Base-by-base conservation (phyloP, 495 filamentous ascomycete species). In the Lepraria neglecta region DNA sequence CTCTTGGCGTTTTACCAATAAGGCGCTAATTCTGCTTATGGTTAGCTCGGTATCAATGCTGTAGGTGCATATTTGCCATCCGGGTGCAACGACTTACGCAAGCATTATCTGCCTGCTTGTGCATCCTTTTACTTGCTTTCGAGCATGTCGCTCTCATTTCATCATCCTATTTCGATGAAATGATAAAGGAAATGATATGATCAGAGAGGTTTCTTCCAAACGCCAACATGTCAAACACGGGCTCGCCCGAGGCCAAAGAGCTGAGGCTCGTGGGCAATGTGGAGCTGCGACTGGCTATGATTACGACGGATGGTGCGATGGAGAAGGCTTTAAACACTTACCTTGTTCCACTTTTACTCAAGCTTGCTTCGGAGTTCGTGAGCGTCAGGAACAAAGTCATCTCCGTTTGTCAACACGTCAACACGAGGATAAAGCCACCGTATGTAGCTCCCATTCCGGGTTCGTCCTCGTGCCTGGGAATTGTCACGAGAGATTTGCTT, bases 191-290 rank as follows among this genome's bases (percentile, higher is more conserved):
- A 43, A 43, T 43, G 21, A 0, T 27, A 57, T 45, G 54, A 45
- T 19, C 4, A 57, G 3, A 56, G 1, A 19, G 15, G 7, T 19
- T 56, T 31, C 11, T 6, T 11, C 30, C 7, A 54, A 6, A 19
- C 30, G 15, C 21, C 38, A 56, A 57, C 1, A 60, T 63, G 60
- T 63, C 50, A n/a, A 56, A 31, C 27, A 54, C 56, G 31, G 51
- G 51, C 9, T 66, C 73, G 17, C 63, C 75, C 33, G 89, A 90
- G 72, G 82, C 81, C 68, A 80, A 83, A 58, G 94, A 98, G 78
- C 81, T 97, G 63, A 84, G 82, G 61, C 84, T 97, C 57, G 80
- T 96, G 63, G 89, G 88, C 66, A 95, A 95, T 68, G 88, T 97
- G 53, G 90, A 96, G 71, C 87, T 95, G 69, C 83, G 86, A 48